phyloP scores from a whole-genome alignment of 2,329 filamentous ascomycete species.

The Keithomyces neogunnii region DNA sequence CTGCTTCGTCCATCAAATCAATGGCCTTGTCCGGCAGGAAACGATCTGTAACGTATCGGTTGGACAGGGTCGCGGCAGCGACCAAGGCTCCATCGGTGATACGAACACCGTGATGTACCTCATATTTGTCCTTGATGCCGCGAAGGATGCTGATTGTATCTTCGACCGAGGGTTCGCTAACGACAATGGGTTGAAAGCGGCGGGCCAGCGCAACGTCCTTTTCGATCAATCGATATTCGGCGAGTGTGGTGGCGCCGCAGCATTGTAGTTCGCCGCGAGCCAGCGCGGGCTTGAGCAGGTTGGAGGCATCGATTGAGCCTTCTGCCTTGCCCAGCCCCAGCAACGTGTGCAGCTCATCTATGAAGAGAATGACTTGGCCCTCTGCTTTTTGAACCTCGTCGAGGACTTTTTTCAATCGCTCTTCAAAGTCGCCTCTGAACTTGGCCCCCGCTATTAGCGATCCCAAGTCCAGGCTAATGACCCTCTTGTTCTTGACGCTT shows the following conservation, averaged over 20 bases:
- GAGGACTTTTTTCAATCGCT: constrained; percentile 81
- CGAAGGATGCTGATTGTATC: constrained; percentile 93
- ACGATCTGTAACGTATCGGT: constrained; percentile 92
- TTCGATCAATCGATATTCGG: constrained; percentile 88
- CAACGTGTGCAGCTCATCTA: constrained; percentile 88
- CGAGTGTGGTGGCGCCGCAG: constrained; percentile 87
- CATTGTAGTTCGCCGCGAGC: constrained; percentile 89
- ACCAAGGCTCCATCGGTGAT: constrained; percentile 91
- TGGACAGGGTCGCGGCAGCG: constrained; percentile 83
- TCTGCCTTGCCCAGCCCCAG: constrained; percentile 91
- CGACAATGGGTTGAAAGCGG: constrained; percentile 87
- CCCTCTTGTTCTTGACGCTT: constrained; percentile 88
- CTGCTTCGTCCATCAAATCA: constrained; percentile 91
- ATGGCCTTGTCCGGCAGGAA: constrained; percentile 97
- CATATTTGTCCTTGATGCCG: constrained; percentile 96
- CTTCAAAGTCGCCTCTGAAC: constrained; percentile 93
- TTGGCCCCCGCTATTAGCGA: constrained; percentile 93
- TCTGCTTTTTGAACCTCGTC: constrained; percentile 86
- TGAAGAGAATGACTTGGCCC: constrained; percentile 86
- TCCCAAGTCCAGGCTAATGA: constrained; percentile 80
- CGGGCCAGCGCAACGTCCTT: constrained; percentile 91
- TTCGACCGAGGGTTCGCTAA: constrained; percentile 84
- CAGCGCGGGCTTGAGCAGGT: constrained; percentile 87
- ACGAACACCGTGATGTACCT: constrained; percentile 91
- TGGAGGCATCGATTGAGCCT: constrained; percentile 93